Evolutionary conservation across 2,329 filamentous ascomycete species (phyloP).

Genomic region (Aspergillus cejpii): DNA sequence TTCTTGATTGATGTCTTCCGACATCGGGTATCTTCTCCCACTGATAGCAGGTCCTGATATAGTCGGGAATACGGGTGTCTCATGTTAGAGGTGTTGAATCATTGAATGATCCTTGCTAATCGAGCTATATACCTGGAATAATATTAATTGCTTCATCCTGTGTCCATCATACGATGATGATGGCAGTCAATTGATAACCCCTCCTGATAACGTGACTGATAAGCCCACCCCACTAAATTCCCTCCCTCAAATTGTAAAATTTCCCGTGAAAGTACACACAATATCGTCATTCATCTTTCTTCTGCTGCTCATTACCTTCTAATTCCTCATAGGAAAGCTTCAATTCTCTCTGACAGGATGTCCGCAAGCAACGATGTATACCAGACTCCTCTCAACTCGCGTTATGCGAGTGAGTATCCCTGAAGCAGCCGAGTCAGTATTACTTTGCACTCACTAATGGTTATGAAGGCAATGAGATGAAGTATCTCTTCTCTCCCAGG

Average conservation of each 20-base stretch:
- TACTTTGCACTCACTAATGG: conserved; percentile 11
- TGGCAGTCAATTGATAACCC: conserved; percentile 6
- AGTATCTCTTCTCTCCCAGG: conserved; percentile 69
- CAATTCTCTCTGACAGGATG: conserved; percentile 28
- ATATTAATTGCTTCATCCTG: neutral
- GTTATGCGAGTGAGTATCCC: conserved; percentile 58
- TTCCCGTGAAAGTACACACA: conserved; percentile 22
- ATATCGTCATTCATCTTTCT: conserved; percentile 9
- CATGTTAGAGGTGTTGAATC: neutral
- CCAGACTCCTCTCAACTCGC: conserved; percentile 61
- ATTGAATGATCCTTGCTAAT: neutral
- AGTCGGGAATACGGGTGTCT: neutral
- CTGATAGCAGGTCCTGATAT: neutral
- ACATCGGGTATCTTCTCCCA: conserved; percentile 1
- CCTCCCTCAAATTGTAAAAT: conserved; percentile 24
- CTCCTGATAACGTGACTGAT: conserved; percentile 35
- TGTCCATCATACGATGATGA: neutral
- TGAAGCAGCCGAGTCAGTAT: conserved; percentile 1
- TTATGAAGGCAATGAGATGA: conserved; percentile 57
- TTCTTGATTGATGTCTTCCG: conserved; percentile 5
- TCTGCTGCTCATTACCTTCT: conserved; percentile 11
- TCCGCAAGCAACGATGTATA: conserved; percentile 48
- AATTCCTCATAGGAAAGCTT: conserved; percentile 16
- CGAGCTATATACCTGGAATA: neutral
- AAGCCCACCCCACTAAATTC: conserved; percentile 30